These are phyloP conservation scores for Leccinum longicurvipes DNA, from an alignment of 768 basidiomycete species.

Conservation along the genomic window DNA sequence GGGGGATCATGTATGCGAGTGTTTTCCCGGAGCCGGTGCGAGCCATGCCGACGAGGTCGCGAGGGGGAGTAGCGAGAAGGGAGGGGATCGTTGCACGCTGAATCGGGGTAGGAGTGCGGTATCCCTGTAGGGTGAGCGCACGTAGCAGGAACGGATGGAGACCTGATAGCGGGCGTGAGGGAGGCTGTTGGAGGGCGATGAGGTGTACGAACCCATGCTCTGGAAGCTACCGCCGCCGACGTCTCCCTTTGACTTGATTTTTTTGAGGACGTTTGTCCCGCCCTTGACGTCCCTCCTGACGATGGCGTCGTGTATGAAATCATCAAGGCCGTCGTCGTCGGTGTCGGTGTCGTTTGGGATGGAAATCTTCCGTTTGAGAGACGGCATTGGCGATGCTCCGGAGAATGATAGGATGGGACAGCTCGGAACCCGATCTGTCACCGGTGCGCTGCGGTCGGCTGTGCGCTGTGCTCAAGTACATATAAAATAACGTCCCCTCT, in stretches of 20 bases:
- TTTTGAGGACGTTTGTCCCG: slow-evolving; percentile 75
- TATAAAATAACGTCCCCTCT: neutral
- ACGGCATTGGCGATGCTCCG: slow-evolving; percentile 28
- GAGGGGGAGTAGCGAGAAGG: slow-evolving; percentile 77
- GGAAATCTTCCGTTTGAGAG: slow-evolving; percentile 32
- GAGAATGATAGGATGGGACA: neutral
- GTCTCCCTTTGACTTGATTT: slow-evolving; percentile 74
- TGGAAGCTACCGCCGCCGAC: slow-evolving; percentile 94
- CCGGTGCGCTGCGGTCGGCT: neutral
- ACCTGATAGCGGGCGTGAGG: slow-evolving; percentile 45
- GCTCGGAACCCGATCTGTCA: slow-evolving; percentile 2
- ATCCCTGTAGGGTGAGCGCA: slow-evolving; percentile 87
- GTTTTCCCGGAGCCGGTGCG: slow-evolving; percentile 98
- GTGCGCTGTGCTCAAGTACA: neutral
- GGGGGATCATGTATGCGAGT: slow-evolving; percentile 90
- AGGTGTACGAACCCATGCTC: slow-evolving; percentile 73
- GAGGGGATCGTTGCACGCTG: slow-evolving; percentile 88
- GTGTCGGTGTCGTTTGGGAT: neutral
- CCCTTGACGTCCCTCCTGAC: slow-evolving; percentile 51
- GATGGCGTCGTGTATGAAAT: slow-evolving; percentile 25
- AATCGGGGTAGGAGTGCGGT: slow-evolving; percentile 93
- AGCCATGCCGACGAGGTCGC: slow-evolving; percentile 97
- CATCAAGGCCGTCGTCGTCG: slow-evolving; percentile 43
- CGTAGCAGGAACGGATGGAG: slow-evolving; percentile 81
- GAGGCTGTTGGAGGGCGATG: neutral